Evolutionary conservation across 2,329 filamentous ascomycete genomes (phyloP).

Genomic region (Byssoonygena ceratinophila): DNA sequence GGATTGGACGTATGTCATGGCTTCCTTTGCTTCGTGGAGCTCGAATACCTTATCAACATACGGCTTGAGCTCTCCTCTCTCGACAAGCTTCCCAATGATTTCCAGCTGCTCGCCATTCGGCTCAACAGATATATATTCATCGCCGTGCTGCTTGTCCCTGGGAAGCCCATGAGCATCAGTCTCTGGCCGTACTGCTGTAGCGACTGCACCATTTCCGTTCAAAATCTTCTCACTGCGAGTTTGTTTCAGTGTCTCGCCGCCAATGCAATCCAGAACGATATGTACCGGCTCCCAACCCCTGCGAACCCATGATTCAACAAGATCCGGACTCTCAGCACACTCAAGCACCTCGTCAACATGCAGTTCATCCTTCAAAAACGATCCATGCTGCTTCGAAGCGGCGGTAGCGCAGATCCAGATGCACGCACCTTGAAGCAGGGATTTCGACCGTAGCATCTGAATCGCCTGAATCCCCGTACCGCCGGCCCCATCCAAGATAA

Average conservation of each 20-base stretch:
- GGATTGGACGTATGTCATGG: constrained; percentile 27
- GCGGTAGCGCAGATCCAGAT: constrained; percentile 33
- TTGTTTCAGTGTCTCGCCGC: constrained; percentile 26
- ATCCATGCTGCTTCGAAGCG: constrained; percentile 22
- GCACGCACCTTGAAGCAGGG: constrained; percentile 23
- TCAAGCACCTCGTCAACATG: constrained; percentile 29
- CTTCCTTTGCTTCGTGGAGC: constrained; percentile 27
- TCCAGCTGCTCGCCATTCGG: constrained; percentile 28
- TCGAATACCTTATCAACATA: constrained; percentile 28
- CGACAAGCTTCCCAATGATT: constrained; percentile 29
- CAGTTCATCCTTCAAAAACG: constrained; percentile 22
- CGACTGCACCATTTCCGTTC: constrained; percentile 24
- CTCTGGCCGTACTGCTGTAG: constrained; percentile 13
- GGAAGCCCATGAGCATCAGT: neutral
- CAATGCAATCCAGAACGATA: constrained; percentile 34
- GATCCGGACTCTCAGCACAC: constrained; percentile 20
- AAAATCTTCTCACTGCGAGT: constrained; percentile 27
- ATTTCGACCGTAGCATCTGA: constrained; percentile 29
- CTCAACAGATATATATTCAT: constrained; percentile 30
- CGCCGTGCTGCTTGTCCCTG: constrained; percentile 16
- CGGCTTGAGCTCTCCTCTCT: constrained; percentile 27
- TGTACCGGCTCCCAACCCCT: constrained; percentile 30
- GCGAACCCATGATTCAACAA: constrained; percentile 25
- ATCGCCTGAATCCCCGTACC: constrained; percentile 31
- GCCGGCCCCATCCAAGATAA: constrained; percentile 29